These are phyloP conservation scores for Bolboschoenoplectus hybrid DNA, from an alignment of 202 grass and related monocot species.

Conservation along the genomic window DNA sequence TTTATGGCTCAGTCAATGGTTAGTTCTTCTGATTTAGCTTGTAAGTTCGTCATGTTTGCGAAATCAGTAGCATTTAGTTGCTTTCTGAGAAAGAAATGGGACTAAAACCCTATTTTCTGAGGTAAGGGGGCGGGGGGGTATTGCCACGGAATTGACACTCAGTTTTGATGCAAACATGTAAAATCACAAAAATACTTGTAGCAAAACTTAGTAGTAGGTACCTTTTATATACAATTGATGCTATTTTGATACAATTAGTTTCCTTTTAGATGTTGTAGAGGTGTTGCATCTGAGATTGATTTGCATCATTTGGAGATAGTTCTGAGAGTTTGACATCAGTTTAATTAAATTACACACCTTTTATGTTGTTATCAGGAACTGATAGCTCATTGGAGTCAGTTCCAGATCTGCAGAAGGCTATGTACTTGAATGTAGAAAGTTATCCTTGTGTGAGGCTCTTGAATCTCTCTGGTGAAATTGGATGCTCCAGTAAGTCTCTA, in stretches of 20 bases:
- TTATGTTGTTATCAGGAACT: slow-evolving; percentile 50
- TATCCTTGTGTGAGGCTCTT: slow-evolving; percentile 89
- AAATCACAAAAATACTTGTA: not conserved
- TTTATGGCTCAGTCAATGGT: slow-evolving; percentile 24
- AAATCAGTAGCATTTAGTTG: slow-evolving; percentile 17
- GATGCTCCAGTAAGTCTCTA: slow-evolving; percentile 86
- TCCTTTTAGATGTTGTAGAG: not conserved
- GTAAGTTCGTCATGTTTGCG: slow-evolving; percentile 16
- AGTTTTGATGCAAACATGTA: not conserved
- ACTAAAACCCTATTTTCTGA: not conserved
- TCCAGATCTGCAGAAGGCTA: slow-evolving; percentile 92
- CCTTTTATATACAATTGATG: not conserved
- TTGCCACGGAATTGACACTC: not conserved
- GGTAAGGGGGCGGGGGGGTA: not conserved
- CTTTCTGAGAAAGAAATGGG: not conserved
- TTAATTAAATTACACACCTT: not conserved
- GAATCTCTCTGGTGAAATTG: slow-evolving; percentile 92
- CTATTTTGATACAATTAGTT: slow-evolving; percentile 4
- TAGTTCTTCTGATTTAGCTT: slow-evolving; percentile 21
- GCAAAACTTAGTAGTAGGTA: not conserved
- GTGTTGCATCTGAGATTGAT: not conserved
- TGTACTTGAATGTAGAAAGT: slow-evolving; percentile 82
- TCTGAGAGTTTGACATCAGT: not conserved
- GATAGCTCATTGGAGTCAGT: slow-evolving; percentile 67
- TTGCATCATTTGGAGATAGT: not conserved